Evolutionary conservation across 495 filamentous ascomycete genomes (phyloP).

Genomic region (Amorphotheca resinae): DNA sequence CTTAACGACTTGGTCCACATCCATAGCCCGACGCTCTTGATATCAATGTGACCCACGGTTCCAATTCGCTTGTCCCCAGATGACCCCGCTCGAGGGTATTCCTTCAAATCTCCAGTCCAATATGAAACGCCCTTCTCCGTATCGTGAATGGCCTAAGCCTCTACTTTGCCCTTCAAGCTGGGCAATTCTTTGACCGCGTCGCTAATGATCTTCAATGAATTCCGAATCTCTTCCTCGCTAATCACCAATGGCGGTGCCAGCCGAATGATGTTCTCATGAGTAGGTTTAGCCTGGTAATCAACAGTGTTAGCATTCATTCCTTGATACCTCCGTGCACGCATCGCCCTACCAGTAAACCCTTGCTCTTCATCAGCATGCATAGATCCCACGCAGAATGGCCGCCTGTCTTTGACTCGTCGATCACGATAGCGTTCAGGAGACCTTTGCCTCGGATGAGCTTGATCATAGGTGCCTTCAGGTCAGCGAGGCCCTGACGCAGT

Average conservation of each 20-base stretch:
- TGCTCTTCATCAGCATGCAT: conserved; percentile 89
- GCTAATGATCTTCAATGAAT: conserved; percentile 60
- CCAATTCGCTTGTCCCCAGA: too few species aligned
- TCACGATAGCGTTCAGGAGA: conserved; percentile 89
- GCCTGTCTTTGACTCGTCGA: conserved; percentile 77
- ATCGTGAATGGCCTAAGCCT: conserved; percentile 13
- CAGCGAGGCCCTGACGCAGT: conserved; percentile 66
- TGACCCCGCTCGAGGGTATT: too few species aligned
- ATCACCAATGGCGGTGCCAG: conserved; percentile 86
- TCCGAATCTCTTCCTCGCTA: conserved; percentile 69
- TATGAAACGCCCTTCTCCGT: conserved; percentile 18
- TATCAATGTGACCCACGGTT: too few species aligned
- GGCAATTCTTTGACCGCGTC: conserved; percentile 59
- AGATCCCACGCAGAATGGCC: conserved; percentile 94
- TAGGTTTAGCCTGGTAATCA: conserved; percentile 78
- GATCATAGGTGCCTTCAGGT: conserved; percentile 60
- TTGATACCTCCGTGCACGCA: neutral
- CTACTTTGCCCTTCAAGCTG: conserved; percentile 20
- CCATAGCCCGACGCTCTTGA: too few species aligned
- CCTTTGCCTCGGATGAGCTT: conserved; percentile 82
- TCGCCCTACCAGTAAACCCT: conserved; percentile 70
- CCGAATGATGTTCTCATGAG: conserved; percentile 94
- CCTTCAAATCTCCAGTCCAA: conserved; percentile 1
- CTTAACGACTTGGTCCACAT: too few species aligned
- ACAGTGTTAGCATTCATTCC: neutral